phyloP scores from a whole-genome alignment of 176 grass and related monocot genomes.

The Carex scoparia region DNA sequence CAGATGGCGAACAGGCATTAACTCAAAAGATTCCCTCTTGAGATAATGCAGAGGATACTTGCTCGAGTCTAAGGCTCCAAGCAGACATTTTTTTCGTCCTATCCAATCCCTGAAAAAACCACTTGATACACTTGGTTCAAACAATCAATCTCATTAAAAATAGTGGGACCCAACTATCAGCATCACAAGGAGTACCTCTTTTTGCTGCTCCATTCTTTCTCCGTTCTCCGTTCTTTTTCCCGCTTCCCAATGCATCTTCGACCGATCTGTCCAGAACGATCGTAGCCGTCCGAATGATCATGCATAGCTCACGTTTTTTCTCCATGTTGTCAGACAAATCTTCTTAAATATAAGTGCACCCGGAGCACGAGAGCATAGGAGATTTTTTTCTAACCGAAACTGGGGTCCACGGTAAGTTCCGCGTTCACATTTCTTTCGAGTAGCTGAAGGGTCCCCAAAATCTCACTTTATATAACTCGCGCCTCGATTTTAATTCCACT shows the following conservation, averaged over 20 bases:
- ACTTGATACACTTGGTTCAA: background rate
- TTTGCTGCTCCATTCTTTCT: background rate
- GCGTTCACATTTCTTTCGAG: background rate
- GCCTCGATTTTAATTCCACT: background rate
- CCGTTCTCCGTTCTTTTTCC: no score
- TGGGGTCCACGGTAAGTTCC: background rate
- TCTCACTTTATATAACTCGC: background rate
- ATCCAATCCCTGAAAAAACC: background rate
- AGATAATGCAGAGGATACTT: no score
- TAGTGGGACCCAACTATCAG: background rate
- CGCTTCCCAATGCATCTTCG: background rate
- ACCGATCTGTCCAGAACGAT: background rate
- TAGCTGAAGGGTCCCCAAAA: background rate
- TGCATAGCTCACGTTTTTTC: background rate
- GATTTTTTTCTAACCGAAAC: background rate
- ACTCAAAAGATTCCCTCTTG: no score
- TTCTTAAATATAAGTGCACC: background rate
- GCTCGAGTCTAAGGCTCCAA: no score
- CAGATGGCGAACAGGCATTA: no score
- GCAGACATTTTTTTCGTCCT: no score
- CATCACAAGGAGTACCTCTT: background rate
- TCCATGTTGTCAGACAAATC: background rate
- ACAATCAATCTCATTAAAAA: background rate
- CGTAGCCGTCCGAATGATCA: background rate
- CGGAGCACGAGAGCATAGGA: background rate